phyloP scores from a whole-genome alignment of 495 filamentous ascomycete genomes.

The Neurospora tetraspora region DNA sequence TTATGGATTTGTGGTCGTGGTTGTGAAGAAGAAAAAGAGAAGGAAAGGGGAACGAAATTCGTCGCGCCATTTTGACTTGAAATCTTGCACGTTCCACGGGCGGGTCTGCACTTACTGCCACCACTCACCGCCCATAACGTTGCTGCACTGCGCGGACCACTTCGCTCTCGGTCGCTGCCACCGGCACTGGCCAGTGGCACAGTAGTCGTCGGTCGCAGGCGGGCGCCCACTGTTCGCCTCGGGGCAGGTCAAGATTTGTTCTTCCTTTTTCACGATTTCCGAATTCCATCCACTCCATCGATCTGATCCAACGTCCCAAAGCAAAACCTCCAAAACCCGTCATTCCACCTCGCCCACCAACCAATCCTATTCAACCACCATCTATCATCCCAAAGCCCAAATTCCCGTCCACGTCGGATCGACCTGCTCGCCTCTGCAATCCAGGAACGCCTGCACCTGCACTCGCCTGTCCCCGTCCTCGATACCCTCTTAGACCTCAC shows the following conservation, averaged over 20 bases:
- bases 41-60: slow-evolving; percentile 12
- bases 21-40: slow-evolving; percentile 38
- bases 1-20: slow-evolving; percentile 75
- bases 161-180: neutral
- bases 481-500: neutral
- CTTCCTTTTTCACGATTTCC: slow-evolving; percentile 10
- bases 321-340: neutral
- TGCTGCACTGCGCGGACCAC: slow-evolving; percentile 8
- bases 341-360: neutral
- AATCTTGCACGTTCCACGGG: slow-evolving; percentile 7
- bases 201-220: neutral
- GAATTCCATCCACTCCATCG: neutral
- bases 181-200: neutral
- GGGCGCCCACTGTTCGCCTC: neutral
- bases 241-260: slow-evolving; percentile 13
- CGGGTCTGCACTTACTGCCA: slow-evolving; percentile 5
- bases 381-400: neutral
- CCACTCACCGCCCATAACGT: slow-evolving; percentile 21
- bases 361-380: neutral
- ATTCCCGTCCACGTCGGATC: neutral
- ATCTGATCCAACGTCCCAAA: neutral
- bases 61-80: slow-evolving; percentile 1
- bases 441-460: neutral
- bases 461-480: neutral
- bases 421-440: neutral